Conservation (phyloP, 1,284 basidiomycete genomes). For the Papiliotrema nemorosa region DNA sequence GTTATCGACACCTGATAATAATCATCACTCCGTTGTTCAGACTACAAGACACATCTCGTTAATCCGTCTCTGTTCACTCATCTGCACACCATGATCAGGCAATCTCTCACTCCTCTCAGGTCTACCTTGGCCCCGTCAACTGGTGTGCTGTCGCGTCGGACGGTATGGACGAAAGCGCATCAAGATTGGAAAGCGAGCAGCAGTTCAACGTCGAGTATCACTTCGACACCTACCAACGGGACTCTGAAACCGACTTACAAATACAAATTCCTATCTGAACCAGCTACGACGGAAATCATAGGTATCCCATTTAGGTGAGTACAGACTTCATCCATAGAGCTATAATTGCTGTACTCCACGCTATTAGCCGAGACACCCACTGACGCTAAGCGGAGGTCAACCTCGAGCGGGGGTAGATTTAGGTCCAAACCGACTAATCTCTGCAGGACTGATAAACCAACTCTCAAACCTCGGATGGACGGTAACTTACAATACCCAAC, state of each 20-base stretch:
- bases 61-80: background rate
- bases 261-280: constrained; percentile 60
- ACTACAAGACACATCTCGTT: no score
- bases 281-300: constrained; percentile 68
- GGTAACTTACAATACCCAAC: constrained; percentile 82
- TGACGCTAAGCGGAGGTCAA: constrained; percentile 51
- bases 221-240: constrained; percentile 11
- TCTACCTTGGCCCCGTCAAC: background rate
- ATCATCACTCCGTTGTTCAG: no score
- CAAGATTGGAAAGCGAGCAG: constrained; percentile 2
- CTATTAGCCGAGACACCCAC: background rate
- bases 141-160: background rate
- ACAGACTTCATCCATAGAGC: background rate
- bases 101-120: background rate
- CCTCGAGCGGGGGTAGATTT: constrained; percentile 81
- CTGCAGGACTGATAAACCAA: constrained; percentile 76
- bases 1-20: no score
- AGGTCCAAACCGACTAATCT: constrained; percentile 79
- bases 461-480: constrained; percentile 79
- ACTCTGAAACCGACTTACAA: constrained; percentile 28
- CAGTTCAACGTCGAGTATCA: background rate
- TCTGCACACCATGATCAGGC: background rate
- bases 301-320: constrained; percentile 71
- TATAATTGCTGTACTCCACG: constrained; percentile 1
- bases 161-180: constrained; percentile 3